Percentiles rank a stretch among this genome's conserved stretches.
These are phyloP conservation scores for Fusarium phyllophilum DNA, from an alignment of 2,329 filamentous ascomycete species.

Conservation along the genomic window DNA sequence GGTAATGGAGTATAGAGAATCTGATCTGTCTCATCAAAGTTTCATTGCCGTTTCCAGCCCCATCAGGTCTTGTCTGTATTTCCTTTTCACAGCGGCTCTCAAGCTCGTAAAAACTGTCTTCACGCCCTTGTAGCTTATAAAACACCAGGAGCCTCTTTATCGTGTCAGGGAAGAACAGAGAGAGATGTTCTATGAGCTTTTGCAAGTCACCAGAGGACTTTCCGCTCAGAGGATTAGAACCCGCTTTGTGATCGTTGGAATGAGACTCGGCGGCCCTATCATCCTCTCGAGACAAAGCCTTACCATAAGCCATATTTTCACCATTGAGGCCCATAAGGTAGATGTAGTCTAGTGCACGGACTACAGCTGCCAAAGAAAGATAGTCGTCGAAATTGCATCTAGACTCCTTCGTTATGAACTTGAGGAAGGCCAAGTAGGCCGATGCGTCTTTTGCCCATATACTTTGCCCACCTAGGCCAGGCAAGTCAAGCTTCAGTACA, in stretches of 20 bases:
- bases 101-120: background rate
- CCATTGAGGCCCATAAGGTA: background rate
- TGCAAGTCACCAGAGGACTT: background rate
- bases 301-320: background rate
- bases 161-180: background rate
- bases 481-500: background rate
- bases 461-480: background rate
- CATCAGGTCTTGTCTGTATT: too few relatives aligned
- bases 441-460: background rate
- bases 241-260: too few relatives aligned
- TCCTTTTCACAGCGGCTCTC: background rate
- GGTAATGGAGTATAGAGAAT: background rate
- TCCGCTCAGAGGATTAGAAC: accelerated
- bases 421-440: background rate
- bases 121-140: background rate
- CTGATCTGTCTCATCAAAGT: background rate
- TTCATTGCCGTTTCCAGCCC: background rate
- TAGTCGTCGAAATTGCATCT: background rate
- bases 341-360: background rate
- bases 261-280: background rate
- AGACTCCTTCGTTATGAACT: background rate
- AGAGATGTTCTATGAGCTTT: background rate
- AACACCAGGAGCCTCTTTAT: background rate
- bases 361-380: background rate
- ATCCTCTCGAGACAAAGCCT: background rate